phyloP scores from a whole-genome alignment of 345 rosid species.

The Iberis pinnata region DNA sequence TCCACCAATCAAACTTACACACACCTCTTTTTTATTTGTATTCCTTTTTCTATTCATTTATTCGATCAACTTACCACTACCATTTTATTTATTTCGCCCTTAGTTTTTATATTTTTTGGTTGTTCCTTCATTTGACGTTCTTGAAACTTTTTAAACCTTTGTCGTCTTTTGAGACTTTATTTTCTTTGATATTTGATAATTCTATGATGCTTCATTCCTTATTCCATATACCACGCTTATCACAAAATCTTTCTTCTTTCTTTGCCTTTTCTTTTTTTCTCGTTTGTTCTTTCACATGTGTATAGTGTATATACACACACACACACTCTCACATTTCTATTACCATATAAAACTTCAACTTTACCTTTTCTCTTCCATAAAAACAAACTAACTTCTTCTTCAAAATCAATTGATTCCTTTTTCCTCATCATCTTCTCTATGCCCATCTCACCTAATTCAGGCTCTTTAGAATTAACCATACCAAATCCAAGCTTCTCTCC shows the following conservation, averaged over 20 bases:
- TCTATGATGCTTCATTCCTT: constrained; percentile 4
- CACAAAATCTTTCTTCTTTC: constrained; percentile 19
- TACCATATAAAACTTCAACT: constrained; percentile 29
- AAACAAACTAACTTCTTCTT: constrained; percentile 18
- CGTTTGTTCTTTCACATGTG: constrained; percentile 22
- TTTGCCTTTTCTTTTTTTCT: constrained; percentile 5
- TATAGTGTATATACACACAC: constrained; percentile 13
- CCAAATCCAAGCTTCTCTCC: constrained; percentile 70
- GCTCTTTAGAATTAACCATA: constrained; percentile 64
- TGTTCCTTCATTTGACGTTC: constrained; percentile 21
- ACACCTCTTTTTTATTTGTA: not conserved
- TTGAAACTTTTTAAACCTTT: constrained; percentile 8
- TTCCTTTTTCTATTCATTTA: not conserved
- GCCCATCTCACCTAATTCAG: constrained; percentile 28
- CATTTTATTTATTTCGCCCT: constrained; percentile 16
- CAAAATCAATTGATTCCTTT: constrained; percentile 14
- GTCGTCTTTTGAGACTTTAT: constrained; percentile 5
- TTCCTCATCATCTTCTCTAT: constrained; percentile 16
- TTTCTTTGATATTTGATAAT: not conserved
- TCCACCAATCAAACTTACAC: constrained; percentile 18
- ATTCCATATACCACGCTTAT: constrained; percentile 17
- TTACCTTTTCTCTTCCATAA: constrained; percentile 27
- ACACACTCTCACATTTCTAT: constrained; percentile 25
- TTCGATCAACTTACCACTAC: constrained; percentile 14
- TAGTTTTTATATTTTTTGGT: too few species aligned